Percentiles rank a stretch among this genome's conserved stretches.
Evolutionary conservation across 352 stramenopile genomes (phyloP).

Genomic region (Phytophthora idaei): DNA sequence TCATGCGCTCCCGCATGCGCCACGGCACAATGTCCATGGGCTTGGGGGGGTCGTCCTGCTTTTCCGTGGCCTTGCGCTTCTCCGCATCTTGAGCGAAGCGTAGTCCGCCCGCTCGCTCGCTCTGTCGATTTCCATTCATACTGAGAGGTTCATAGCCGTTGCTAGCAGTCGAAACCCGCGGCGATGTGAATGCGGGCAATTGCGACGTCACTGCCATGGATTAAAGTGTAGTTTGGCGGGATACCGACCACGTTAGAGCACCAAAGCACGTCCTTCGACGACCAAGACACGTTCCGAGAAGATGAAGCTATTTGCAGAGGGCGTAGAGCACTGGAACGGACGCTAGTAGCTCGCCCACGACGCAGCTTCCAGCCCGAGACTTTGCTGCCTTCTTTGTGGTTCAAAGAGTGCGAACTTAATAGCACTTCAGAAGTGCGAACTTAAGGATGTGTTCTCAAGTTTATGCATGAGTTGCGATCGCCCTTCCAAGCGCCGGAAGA

Average conservation of each 20-base stretch:
- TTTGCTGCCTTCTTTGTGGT: slow-evolving; percentile 21
- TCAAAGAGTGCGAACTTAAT: slow-evolving; percentile 31
- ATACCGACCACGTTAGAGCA: background rate
- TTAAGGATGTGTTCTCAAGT: slow-evolving; percentile 16
- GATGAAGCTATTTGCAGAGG: background rate
- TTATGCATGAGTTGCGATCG: slow-evolving; percentile 37
- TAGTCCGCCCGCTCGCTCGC: slow-evolving; percentile 55
- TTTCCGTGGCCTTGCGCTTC: slow-evolving; percentile 35
- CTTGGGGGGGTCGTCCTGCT: slow-evolving; percentile 28
- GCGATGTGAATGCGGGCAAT: slow-evolving; percentile 22
- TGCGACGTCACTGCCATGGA: slow-evolving; percentile 42
- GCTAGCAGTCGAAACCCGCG: slow-evolving; percentile 11
- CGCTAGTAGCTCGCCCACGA: slow-evolving; percentile 9
- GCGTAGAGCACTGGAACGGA: background rate
- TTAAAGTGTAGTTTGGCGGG: background rate
- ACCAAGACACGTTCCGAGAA: background rate
- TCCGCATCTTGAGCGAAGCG: slow-evolving; percentile 63
- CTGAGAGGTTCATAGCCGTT: slow-evolving; percentile 21
- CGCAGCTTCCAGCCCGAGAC: background rate
- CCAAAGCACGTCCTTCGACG: slow-evolving; percentile 1
- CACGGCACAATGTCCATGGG: slow-evolving; percentile 71
- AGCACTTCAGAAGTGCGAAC: slow-evolving; percentile 6
- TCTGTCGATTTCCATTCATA: slow-evolving; percentile 12
- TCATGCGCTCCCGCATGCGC: slow-evolving; percentile 89
- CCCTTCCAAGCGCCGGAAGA: slow-evolving; percentile 45